These are phyloP conservation scores for Termitomyces sp. DNA, from an alignment of 768 basidiomycete genomes.

Conservation along the genomic window DNA sequence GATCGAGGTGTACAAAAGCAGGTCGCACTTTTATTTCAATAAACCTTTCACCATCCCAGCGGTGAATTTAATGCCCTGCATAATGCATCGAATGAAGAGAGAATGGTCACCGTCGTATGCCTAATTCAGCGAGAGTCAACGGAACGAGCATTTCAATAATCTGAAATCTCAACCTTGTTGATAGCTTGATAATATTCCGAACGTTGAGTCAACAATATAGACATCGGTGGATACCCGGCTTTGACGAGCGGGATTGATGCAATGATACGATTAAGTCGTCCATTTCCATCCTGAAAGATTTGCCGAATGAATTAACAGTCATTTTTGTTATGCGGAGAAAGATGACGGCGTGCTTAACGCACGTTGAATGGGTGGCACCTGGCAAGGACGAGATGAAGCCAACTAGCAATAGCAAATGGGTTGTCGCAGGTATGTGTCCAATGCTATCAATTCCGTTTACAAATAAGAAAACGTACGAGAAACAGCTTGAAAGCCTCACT, in stretches of 20 bases:
- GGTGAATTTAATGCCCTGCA: background rate
- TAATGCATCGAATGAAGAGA: background rate
- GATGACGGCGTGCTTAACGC: background rate
- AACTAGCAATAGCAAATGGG: background rate
- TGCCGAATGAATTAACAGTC: background rate
- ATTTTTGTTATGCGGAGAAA: too few species aligned
- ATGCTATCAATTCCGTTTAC: background rate
- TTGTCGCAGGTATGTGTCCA: background rate
- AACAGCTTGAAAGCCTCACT: background rate
- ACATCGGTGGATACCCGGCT: background rate
- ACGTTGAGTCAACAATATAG: background rate
- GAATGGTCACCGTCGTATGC: background rate
- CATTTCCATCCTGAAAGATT: background rate
- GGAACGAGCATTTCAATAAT: background rate
- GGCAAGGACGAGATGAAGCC: background rate
- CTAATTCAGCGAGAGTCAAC: background rate
- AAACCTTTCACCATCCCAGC: background rate
- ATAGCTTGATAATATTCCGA: background rate
- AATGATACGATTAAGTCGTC: background rate
- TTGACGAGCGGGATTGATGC: background rate
- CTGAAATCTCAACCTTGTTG: background rate
- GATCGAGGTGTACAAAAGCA: too few species aligned
- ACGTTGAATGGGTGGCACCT: background rate
- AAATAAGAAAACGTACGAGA: background rate
- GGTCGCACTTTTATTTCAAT: background rate